Percentiles rank a stretch among this genome's conserved stretches.
phyloP scores from a whole-genome alignment of 352 stramenopile species.

The Elongisporangium senticosum region DNA sequence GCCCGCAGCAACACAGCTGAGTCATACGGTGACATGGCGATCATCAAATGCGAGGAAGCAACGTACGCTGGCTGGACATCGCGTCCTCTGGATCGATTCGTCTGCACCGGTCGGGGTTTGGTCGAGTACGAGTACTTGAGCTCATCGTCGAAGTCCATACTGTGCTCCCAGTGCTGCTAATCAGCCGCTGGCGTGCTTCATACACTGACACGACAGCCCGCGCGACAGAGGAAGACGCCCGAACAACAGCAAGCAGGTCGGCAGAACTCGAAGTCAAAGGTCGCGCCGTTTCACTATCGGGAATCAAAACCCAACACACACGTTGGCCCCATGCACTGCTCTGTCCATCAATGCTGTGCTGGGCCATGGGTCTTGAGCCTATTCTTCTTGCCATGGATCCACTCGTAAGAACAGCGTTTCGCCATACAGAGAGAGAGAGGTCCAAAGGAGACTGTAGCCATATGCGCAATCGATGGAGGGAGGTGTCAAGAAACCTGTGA shows the following conservation, averaged over 20 bases:
- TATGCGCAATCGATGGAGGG: background rate
- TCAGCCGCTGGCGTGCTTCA: background rate
- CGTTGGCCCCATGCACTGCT: background rate
- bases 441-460: background rate
- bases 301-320: conserved; percentile 1
- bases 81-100: conserved; percentile 38
- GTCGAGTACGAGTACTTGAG: conserved; percentile 75
- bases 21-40: conserved; percentile 1
- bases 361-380: too few species aligned
- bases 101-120: conserved; percentile 70
- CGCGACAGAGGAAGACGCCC: background rate
- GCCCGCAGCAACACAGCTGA: background rate
- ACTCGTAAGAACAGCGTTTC: too few species aligned
- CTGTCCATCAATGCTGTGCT: background rate
- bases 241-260: too few species aligned
- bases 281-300: conserved; percentile 19
- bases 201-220: background rate
- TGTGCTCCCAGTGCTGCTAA: background rate
- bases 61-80: conserved; percentile 10
- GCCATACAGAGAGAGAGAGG: too few species aligned
- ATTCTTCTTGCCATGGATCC: too few species aligned
- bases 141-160: conserved; percentile 40
- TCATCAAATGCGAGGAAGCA: background rate
- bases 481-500: background rate
- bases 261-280: conserved; percentile 9